phyloP scores from a whole-genome alignment of 148 eudicot genomes.

The Nepenthes gracilis region DNA sequence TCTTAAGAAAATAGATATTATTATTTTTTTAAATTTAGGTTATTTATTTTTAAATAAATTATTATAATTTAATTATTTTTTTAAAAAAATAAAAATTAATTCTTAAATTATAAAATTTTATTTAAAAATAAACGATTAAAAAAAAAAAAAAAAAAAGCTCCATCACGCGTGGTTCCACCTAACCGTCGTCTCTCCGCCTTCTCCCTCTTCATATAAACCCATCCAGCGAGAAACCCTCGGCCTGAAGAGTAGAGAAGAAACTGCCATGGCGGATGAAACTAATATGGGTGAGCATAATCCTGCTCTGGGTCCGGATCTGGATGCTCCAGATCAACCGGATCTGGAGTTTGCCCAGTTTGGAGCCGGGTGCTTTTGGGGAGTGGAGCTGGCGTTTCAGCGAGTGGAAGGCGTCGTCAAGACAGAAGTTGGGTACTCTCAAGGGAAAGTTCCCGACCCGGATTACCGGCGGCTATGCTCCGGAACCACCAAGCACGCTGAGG shows the following conservation, averaged over 20 bases:
- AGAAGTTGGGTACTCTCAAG: slow-evolving; percentile 92
- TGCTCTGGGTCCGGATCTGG: slow-evolving; percentile 52
- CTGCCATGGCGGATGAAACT: slow-evolving; percentile 6
- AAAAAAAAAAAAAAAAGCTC: no score
- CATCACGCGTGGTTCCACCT: no score
- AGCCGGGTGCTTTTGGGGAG: slow-evolving; percentile 98
- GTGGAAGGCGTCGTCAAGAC: slow-evolving; percentile 66
- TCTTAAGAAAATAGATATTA: no score
- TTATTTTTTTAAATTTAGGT: no score
- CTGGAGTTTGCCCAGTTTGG: slow-evolving; percentile 78
- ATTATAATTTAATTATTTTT: no score
- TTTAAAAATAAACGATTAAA: no score
- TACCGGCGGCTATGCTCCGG: slow-evolving; percentile 64
- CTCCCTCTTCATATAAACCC: no score
- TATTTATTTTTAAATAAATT: no score
- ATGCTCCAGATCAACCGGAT: slow-evolving; percentile 37
- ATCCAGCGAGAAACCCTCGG: background rate
- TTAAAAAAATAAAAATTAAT: no score
- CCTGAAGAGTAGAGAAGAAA: background rate
- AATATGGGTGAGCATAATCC: slow-evolving; percentile 30
- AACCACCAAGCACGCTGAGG: slow-evolving; percentile 60
- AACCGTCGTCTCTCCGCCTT: no score
- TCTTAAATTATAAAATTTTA: no score
- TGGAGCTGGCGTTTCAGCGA: slow-evolving; percentile 82
- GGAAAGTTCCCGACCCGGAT: slow-evolving; percentile 55